Conservation (phyloP, 1,139 yeast species). For the Pichia sp. region DNA sequence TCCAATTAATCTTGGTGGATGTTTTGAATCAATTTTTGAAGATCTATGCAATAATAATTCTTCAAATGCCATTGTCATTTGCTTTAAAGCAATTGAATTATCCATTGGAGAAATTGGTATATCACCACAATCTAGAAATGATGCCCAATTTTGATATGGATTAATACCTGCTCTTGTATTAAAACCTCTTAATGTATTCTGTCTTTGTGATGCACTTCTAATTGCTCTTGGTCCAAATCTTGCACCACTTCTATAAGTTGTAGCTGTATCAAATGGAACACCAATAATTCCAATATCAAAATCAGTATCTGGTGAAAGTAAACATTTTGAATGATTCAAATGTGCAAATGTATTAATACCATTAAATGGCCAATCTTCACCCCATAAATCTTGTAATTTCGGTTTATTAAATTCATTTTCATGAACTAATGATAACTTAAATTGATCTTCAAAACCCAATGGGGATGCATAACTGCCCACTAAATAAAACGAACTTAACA, state of each 20-base stretch:
- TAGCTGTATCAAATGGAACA: constrained; percentile 75
- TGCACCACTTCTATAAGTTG: constrained; percentile 69
- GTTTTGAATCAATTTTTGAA: constrained; percentile 19
- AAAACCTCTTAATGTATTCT: constrained; percentile 58
- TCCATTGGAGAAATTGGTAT: constrained; percentile 78
- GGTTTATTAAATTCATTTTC: too few species aligned
- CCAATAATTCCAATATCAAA: constrained; percentile 69
- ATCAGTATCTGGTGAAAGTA: constrained; percentile 38
- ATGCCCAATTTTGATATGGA: constrained; percentile 66
- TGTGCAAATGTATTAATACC: constrained; percentile 76
- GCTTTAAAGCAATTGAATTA: constrained; percentile 58
- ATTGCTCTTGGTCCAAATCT: constrained; percentile 77
- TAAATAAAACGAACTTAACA: too few species aligned
- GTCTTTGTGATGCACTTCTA: constrained; percentile 68
- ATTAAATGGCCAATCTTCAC: constrained; percentile 58
- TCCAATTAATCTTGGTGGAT: constrained; percentile 58
- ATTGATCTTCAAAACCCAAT: not conserved
- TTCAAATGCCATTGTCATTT: constrained; percentile 64
- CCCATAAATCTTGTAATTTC: constrained; percentile 50
- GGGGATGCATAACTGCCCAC: not conserved
- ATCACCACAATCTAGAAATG: constrained; percentile 71
- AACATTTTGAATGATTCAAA: constrained; percentile 51
- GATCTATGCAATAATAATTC: constrained; percentile 40
- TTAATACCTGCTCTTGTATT: constrained; percentile 61
- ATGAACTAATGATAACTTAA: not conserved